Base-by-base conservation (phyloP, 176 grass and related monocot genomes). In the Zizania latifolia region DNA sequence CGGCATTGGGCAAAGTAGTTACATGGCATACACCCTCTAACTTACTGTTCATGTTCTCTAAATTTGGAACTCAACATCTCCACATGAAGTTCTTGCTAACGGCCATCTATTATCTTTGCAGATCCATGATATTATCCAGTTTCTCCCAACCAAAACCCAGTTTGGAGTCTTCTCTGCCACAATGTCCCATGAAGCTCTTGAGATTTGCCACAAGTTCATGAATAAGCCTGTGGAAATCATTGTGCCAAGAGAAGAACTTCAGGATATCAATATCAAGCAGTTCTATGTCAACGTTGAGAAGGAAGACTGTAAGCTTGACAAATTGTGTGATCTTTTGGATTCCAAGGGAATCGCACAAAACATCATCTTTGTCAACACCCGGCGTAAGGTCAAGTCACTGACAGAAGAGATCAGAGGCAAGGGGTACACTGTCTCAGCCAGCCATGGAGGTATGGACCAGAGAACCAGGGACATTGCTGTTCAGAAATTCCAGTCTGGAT, bases 241-340 rank as follows among this genome's bases (percentile, higher is more conserved):
- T 28, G 82, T 94, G 60, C 84, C 87, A 40, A 87, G 80, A 66
- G 88, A 94, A 78, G 89, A 86, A 30, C 75, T 94, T n/a, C 63
- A 88, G 68, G 31, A 58, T 83, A 83, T 89, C 71, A 57, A 21
- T 23, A 23, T 75, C 24, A 88, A 65, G 38, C 88, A 91, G 70
- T 86, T 86, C 45, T 78, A 68, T 36, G 72, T 94, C 32, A 71
- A 68, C 27, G 43, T 91, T 17, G 92, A 91, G 44, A 86, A 81
- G 5, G 88, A 89, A 75, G 83, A 89, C 28, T 40, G 23, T 22
- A 94, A 94, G 86, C 68, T 94, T 16, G 54, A 83, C 7, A 79
- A 90, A 33, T 27, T 91, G 11, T 89, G 83, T 32, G 82, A 71
- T 16, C 76, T 94, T 46, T 62, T 84, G 11, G 68, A 84, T 61